These are phyloP conservation scores for Chrysochromulina parva DNA, from an alignment of 78 protist genomes.

Conservation along the genomic window DNA sequence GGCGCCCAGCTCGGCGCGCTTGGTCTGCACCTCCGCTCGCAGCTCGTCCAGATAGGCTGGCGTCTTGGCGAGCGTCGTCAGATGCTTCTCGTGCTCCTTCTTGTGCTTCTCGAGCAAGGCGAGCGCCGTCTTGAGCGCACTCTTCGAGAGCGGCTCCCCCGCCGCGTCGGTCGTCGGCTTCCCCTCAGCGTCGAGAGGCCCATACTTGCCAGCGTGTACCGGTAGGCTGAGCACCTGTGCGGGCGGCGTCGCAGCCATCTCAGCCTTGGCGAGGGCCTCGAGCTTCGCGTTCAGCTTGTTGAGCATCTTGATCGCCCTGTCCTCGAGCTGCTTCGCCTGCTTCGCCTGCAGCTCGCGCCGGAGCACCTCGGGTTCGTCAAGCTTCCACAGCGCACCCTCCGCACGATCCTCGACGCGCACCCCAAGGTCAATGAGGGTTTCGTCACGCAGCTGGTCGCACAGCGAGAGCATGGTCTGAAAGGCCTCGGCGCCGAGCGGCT, in stretches of 20 bases:
- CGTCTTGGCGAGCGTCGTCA: background rate
- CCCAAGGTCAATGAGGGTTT: conserved; percentile 69
- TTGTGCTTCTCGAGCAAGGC: background rate
- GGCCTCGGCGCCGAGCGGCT: too few relatives aligned
- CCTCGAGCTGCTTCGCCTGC: background rate
- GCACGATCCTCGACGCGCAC: conserved; percentile 77
- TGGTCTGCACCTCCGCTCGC: too few relatives aligned
- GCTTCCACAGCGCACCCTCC: conserved; percentile 43
- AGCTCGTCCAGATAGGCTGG: too few relatives aligned
- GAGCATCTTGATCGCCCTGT: background rate
- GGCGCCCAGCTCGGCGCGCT: too few relatives aligned
- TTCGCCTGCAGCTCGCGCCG: conserved; percentile 19
- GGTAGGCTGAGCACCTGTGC: background rate
- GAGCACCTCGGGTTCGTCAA: conserved; percentile 51
- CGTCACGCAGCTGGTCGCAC: conserved; percentile 75
- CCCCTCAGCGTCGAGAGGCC: conserved; percentile 48
- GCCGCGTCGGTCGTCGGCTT: conserved; percentile 44
- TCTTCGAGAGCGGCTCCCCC: conserved; percentile 17
- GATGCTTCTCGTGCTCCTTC: background rate
- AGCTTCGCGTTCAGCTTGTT: background rate
- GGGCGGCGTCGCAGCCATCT: background rate
- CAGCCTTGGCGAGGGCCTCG: background rate
- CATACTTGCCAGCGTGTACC: background rate
- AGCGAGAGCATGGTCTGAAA: too few relatives aligned
- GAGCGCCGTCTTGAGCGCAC: background rate